These are phyloP conservation scores for Exophiala dermatitidis DNA, from an alignment of 2,329 filamentous ascomycete species.

Conservation along the genomic window DNA sequence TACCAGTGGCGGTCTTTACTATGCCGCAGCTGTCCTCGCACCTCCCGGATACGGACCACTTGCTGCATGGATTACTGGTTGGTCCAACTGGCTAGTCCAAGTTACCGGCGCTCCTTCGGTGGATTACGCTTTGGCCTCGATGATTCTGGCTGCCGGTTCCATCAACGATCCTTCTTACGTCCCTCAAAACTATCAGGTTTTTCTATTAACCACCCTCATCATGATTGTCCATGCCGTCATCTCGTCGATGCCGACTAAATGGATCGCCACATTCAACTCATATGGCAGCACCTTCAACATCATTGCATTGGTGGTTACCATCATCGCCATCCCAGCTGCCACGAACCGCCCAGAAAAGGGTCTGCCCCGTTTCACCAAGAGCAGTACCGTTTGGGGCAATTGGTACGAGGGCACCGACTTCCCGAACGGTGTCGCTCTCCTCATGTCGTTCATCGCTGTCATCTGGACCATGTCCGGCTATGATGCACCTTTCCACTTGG, in stretches of 20 bases:
- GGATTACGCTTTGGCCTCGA: constrained; percentile 59
- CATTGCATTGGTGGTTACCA: constrained; percentile 56
- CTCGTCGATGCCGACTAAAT: constrained; percentile 63
- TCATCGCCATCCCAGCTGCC: constrained; percentile 61
- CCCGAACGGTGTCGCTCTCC: constrained; percentile 58
- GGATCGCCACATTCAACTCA: constrained; percentile 64
- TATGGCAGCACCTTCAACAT: constrained; percentile 66
- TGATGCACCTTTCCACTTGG: constrained; percentile 64
- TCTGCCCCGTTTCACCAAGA: constrained; percentile 52
- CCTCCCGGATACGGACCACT: constrained; percentile 59
- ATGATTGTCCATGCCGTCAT: constrained; percentile 62
- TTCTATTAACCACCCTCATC: constrained; percentile 58
- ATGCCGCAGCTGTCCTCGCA: constrained; percentile 64
- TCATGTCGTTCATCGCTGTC: constrained; percentile 65
- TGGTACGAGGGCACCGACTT: constrained; percentile 62
- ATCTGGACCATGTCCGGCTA: constrained; percentile 64
- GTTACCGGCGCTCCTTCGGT: constrained; percentile 60
- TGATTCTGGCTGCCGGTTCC: constrained; percentile 65
- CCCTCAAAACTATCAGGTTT: constrained; percentile 60
- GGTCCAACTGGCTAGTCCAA: constrained; percentile 64
- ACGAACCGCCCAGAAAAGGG: constrained; percentile 47
- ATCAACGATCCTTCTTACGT: constrained; percentile 60
- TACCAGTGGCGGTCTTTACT: constrained; percentile 65
- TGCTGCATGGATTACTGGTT: constrained; percentile 62
- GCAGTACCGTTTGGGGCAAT: constrained; percentile 55